These are phyloP conservation scores for Boletus vermiculosoides DNA, from an alignment of 768 basidiomycete genomes.

Conservation along the genomic window DNA sequence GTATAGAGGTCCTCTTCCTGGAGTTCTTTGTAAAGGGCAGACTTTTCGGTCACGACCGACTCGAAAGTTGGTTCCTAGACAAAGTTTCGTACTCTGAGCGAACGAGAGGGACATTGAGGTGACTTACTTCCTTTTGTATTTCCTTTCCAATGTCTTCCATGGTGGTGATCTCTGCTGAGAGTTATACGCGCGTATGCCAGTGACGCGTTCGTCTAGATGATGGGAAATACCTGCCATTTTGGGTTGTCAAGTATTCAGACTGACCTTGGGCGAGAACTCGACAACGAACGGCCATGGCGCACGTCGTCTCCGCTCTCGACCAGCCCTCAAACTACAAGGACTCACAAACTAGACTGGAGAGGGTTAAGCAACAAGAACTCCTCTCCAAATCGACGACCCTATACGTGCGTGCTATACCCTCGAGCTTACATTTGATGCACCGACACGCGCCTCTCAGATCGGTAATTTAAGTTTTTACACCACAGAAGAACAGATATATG, in stretches of 20 bases:
- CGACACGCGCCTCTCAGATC: constrained; percentile 47
- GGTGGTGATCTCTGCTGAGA: constrained; percentile 21
- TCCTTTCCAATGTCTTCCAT: constrained; percentile 94
- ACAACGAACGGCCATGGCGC: constrained; percentile 58
- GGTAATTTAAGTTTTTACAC: constrained; percentile 94
- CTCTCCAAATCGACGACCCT: constrained; percentile 83
- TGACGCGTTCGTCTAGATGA: constrained; percentile 27
- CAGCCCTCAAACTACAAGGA: constrained; percentile 98
- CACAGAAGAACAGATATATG: constrained; percentile 95
- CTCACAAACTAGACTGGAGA: constrained; percentile 79
- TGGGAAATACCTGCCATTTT: constrained; percentile 34
- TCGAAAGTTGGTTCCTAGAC: constrained; percentile 86
- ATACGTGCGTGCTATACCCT: constrained; percentile 61
- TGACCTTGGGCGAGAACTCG: background rate
- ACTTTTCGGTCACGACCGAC: constrained; percentile 85
- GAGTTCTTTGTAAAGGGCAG: constrained; percentile 79
- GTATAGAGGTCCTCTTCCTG: constrained; percentile 93
- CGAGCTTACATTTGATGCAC: constrained; percentile 18
- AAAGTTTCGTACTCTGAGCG: background rate
- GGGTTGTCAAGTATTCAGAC: background rate
- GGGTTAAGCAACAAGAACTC: constrained; percentile 75
- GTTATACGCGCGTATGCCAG: constrained; percentile 18
- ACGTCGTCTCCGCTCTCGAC: constrained; percentile 82
- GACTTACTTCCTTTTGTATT: constrained; percentile 70
- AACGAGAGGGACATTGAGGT: constrained; percentile 2